Base-by-base conservation (phyloP, 1,284 basidiomycete species). In the Cutaneotrichosporon mucoides region DNA sequence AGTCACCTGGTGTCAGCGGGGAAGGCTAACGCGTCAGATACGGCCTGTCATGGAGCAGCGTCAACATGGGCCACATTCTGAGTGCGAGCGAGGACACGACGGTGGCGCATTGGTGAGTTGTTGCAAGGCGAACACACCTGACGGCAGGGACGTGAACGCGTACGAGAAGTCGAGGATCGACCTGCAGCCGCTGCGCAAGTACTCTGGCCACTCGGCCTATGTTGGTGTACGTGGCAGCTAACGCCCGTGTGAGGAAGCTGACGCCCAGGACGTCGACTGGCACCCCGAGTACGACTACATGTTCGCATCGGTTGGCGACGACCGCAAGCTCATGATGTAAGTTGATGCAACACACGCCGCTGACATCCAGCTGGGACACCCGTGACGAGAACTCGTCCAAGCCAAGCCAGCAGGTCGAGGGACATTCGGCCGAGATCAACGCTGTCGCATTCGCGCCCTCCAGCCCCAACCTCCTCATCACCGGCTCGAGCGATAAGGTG, bases 251-350 rank as follows among this genome's bases (percentile, higher is more conserved):
- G 5, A 6, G 12, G 9, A 42, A 48, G 11, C 67, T 71, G 53
- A 67, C 57, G n/a, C 11, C 24, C 63, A 96, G 90, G 96, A 99
- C 73, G 94, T 99, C 2, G 93, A 96, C 66, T 99, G 95, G 95
- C 90, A 96, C 79, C 81, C 87, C 10, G 85, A 84, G 16, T 83
- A 89, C 73, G 91, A 93, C 59, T 86, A 88, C 67, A 81, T 94
- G 50, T 94, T 99, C 70, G 94, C 88, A 2, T 96, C 92, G 65
- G 95, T 97, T n/a, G 92, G 94, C 37, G 95, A 99, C 69, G 95
- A 99, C 76, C 89, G 89, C 71, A 86, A 90, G 82, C 83, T 99
- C 64, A 86, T 98, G 81, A 83, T 98, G 92, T 96, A 71, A 66
- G 85, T n/a, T n/a, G n/a, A n/a, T n/a, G n/a, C n/a, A n/a, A n/a